Percentiles rank a stretch among this genome's conserved stretches.
These are phyloP conservation scores for Wallacemonas sp. DNA, from an alignment of 208 protist genomes.

Conservation along the genomic window DNA sequence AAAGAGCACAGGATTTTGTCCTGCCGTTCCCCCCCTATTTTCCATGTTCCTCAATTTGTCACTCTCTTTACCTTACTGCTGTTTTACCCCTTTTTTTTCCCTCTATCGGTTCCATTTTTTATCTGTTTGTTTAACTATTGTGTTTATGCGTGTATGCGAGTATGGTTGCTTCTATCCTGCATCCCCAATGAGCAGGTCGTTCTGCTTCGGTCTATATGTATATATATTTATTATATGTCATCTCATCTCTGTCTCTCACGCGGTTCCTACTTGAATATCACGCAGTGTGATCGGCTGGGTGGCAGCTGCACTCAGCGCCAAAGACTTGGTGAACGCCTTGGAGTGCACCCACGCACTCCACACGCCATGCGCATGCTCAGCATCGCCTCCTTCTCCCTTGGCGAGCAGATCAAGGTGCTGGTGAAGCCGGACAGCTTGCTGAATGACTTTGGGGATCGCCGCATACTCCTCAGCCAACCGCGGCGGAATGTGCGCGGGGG, in stretches of 20 bases:
- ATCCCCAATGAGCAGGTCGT: too few relatives aligned
- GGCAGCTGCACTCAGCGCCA: conserved; percentile 28
- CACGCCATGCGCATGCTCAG: background rate
- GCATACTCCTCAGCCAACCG: conserved; percentile 21
- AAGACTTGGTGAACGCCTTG: conserved; percentile 22
- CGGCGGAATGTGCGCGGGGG: background rate
- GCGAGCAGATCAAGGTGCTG: conserved; percentile 24
- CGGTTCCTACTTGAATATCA: conserved; percentile 4
- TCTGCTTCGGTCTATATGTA: background rate
- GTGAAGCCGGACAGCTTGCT: conserved; percentile 33
- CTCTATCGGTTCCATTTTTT: too few relatives aligned
- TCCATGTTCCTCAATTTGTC: too few relatives aligned
- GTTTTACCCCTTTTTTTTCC: too few relatives aligned
- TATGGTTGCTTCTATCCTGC: too few relatives aligned
- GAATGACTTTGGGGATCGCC: conserved; percentile 31
- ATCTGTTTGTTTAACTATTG: too few relatives aligned
- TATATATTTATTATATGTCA: background rate
- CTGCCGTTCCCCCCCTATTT: too few relatives aligned
- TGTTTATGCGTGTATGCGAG: too few relatives aligned
- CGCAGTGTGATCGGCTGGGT: conserved; percentile 15
- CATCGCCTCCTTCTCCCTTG: background rate
- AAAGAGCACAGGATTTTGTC: too few relatives aligned
- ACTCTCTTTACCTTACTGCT: too few relatives aligned
- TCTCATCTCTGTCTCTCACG: too few relatives aligned
- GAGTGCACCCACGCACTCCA: conserved; percentile 8